phyloP scores from a whole-genome alignment of 1,284 basidiomycete species.

The Cystobasidium pallidum region DNA sequence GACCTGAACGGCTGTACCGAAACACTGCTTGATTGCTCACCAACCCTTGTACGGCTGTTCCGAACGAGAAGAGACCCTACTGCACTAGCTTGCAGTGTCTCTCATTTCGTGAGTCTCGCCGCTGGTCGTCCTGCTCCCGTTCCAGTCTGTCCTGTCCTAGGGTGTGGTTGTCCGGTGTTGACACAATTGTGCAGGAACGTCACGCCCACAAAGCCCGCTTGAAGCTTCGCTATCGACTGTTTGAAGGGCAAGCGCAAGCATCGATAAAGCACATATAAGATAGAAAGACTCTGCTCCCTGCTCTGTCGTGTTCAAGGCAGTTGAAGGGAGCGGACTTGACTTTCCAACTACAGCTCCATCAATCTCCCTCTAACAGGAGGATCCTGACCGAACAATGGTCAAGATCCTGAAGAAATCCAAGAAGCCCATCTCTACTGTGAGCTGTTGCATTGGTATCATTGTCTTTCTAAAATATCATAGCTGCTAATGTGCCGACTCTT shows the following conservation, averaged over 20 bases:
- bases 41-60: not conserved
- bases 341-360: constrained; percentile 3
- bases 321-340: not conserved
- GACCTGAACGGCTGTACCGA: not conserved
- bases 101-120: not conserved
- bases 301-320: constrained; percentile 9
- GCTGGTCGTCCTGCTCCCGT: not conserved
- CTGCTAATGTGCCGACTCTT: not conserved
- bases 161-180: not conserved
- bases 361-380: constrained; percentile 13
- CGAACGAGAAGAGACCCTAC: not conserved
- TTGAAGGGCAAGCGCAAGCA: not conserved
- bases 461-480: not conserved
- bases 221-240: not conserved
- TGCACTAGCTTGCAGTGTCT: not conserved
- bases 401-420: constrained; percentile 43
- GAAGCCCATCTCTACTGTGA: constrained; percentile 36
- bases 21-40: not conserved
- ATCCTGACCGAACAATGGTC: constrained; percentile 33
- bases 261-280: not conserved
- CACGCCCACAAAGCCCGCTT: constrained; percentile 4
- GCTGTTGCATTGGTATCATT: not conserved
- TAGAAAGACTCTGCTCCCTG: not conserved
- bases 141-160: not conserved
- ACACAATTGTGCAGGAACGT: constrained; percentile 8